Conservation (phyloP, 1,284 basidiomycete genomes). For the Tylopilus sp. region DNA sequence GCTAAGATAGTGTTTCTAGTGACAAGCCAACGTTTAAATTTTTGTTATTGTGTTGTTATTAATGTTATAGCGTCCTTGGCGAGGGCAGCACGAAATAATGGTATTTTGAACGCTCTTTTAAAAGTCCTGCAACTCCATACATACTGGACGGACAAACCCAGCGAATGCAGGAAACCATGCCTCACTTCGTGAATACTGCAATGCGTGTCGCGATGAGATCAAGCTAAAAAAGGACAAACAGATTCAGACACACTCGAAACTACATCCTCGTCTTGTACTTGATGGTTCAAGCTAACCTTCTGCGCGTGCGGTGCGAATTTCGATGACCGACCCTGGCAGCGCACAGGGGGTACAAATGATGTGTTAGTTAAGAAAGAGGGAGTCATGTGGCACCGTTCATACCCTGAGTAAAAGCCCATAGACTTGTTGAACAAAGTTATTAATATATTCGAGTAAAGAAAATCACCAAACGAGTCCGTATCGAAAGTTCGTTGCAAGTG, state of each 20-base stretch:
- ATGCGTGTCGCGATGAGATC: neutral
- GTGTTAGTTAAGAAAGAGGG: conserved; percentile 21
- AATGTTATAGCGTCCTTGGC: neutral
- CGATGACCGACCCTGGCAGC: conserved; percentile 74
- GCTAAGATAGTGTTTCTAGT: no score
- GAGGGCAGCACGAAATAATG: neutral
- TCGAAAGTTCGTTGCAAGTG: conserved; percentile 85
- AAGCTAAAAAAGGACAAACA: neutral
- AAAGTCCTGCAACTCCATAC: no score
- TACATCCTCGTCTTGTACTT: conserved; percentile 92
- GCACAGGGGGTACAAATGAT: conserved; percentile 7
- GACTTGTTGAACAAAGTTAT: neutral
- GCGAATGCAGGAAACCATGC: neutral
- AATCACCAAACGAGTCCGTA: conserved; percentile 87
- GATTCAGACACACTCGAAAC: conserved; percentile 65
- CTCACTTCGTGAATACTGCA: conserved; percentile 42
- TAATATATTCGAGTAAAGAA: neutral
- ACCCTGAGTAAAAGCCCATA: conserved; percentile 19
- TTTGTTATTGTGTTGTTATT: no score
- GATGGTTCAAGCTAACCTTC: conserved; percentile 86
- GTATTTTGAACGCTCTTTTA: neutral
- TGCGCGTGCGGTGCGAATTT: conserved; percentile 92
- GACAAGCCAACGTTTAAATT: neutral
- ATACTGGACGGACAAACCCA: neutral
- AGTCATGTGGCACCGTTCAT: conserved; percentile 7